Conservation (phyloP, 2,329 filamentous ascomycete species). For the Beauveria bassiana region DNA sequence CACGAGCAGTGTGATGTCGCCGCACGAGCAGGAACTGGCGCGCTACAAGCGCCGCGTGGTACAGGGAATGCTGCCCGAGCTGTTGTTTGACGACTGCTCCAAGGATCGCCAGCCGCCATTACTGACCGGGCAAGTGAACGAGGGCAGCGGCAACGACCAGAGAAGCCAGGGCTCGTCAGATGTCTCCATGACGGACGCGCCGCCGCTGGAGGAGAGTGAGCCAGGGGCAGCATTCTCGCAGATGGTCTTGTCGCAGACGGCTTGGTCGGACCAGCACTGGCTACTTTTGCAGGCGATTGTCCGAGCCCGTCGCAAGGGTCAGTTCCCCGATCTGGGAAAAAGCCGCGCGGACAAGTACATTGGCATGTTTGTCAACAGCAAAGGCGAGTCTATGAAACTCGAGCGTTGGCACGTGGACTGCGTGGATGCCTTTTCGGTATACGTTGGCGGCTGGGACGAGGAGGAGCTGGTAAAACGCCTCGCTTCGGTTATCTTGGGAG, state of each 20-base stretch:
- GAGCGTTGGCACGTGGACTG: constrained; percentile 52
- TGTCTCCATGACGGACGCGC: constrained; percentile 22
- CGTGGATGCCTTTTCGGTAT: constrained; percentile 43
- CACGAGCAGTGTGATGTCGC: constrained; percentile 41
- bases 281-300: constrained; percentile 43
- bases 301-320: constrained; percentile 35
- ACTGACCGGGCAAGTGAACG: constrained; percentile 1
- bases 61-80: constrained; percentile 16
- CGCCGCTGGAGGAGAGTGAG: constrained; percentile 13
- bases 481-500: constrained; percentile 44
- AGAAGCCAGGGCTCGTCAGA: constrained; percentile 24
- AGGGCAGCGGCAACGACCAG: constrained; percentile 20
- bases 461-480: constrained; percentile 41
- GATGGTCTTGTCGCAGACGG: constrained; percentile 29
- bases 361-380: constrained; percentile 40
- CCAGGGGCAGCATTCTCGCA: not conserved
- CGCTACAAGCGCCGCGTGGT: constrained; percentile 22
- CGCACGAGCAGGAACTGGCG: constrained; percentile 31
- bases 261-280: constrained; percentile 48
- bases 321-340: constrained; percentile 23
- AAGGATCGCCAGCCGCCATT: constrained; percentile 2
- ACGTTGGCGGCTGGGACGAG: constrained; percentile 45
- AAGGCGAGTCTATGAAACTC: constrained; percentile 39
- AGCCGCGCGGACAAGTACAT: constrained; percentile 29
- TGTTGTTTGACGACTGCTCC: constrained; percentile 12